These are phyloP conservation scores for Candida sonorensis DNA, from an alignment of 805 yeast genomes.

Conservation along the genomic window DNA sequence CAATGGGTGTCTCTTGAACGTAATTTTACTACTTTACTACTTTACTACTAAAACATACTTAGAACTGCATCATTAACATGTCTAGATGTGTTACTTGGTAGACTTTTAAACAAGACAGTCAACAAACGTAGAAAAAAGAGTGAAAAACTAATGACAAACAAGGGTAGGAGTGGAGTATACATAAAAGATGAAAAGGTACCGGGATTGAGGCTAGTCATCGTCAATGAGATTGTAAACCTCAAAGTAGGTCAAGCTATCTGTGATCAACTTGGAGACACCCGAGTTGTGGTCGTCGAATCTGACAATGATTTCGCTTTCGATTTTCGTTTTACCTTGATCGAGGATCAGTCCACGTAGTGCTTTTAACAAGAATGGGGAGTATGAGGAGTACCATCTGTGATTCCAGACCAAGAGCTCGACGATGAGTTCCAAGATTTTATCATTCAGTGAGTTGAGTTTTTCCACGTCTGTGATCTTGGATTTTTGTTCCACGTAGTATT, in stretches of 20 bases:
- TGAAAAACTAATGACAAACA: too few relatives aligned
- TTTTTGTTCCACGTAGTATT: conserved; percentile 51
- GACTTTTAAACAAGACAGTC: too few relatives aligned
- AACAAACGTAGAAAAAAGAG: too few relatives aligned
- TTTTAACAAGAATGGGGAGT: conserved; percentile 62
- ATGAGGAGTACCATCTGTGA: conserved; percentile 95
- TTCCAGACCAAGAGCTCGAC: conserved; percentile 93
- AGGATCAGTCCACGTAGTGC: conserved; percentile 55
- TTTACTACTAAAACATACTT: too few relatives aligned
- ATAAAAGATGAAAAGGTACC: too few relatives aligned
- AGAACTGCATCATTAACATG: too few relatives aligned
- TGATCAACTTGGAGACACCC: conserved; percentile 53
- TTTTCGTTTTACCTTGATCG: conserved; percentile 73
- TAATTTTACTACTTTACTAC: too few relatives aligned
- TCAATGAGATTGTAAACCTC: conserved; percentile 37
- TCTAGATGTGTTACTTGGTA: too few relatives aligned
- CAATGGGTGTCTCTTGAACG: too few relatives aligned
- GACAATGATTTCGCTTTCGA: conserved; percentile 65
- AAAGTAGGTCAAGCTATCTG: conserved; percentile 42
- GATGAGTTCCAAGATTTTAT: conserved; percentile 55
- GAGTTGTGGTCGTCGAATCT: conserved; percentile 46
- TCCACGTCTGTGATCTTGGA: conserved; percentile 24
- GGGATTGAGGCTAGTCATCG: conserved; percentile 15
- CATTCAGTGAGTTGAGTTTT: conserved; percentile 36
- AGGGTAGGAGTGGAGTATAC: too few relatives aligned